Percentiles rank a stretch among this genome's conserved stretches.
Evolutionary conservation across 768 basidiomycete genomes (phyloP).

Genomic region (Auricularia sp.): DNA sequence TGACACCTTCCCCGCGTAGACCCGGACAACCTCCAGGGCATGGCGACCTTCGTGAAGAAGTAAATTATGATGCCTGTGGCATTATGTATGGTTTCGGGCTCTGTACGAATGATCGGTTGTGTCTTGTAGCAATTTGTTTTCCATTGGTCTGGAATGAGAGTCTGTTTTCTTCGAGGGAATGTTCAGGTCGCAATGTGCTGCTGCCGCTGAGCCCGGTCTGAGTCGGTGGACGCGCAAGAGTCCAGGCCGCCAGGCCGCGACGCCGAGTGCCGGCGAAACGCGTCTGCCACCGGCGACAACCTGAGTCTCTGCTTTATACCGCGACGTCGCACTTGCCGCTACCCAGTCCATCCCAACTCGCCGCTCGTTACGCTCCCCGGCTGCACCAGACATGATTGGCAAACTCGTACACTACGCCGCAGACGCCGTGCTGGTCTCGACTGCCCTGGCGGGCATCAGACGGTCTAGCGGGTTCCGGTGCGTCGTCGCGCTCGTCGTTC

Average conservation of each 20-base stretch:
- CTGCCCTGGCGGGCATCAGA: conserved; percentile 83
- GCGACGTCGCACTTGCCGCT: background rate
- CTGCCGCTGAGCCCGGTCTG: background rate
- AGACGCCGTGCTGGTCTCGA: conserved; percentile 79
- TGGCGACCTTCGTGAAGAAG: conserved; percentile 5
- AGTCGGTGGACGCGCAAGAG: background rate
- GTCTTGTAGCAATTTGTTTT: background rate
- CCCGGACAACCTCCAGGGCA: conserved; percentile 7
- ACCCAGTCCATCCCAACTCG: background rate
- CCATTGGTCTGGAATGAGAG: background rate
- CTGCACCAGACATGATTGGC: conserved; percentile 44
- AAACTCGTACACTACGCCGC: conserved; percentile 72
- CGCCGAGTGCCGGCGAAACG: background rate
- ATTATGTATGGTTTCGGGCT: background rate
- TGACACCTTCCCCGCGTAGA: background rate
- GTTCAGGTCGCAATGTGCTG: background rate
- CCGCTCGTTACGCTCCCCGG: background rate
- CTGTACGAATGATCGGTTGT: background rate
- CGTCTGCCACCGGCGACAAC: background rate
- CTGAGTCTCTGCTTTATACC: background rate
- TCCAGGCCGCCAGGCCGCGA: background rate
- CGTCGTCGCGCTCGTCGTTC: conserved; percentile 26
- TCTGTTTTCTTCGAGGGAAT: background rate
- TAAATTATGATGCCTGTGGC: background rate
- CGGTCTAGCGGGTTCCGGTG: conserved; percentile 85